Conservation (phyloP, 768 basidiomycete genomes). For the Trametes elegans region DNA sequence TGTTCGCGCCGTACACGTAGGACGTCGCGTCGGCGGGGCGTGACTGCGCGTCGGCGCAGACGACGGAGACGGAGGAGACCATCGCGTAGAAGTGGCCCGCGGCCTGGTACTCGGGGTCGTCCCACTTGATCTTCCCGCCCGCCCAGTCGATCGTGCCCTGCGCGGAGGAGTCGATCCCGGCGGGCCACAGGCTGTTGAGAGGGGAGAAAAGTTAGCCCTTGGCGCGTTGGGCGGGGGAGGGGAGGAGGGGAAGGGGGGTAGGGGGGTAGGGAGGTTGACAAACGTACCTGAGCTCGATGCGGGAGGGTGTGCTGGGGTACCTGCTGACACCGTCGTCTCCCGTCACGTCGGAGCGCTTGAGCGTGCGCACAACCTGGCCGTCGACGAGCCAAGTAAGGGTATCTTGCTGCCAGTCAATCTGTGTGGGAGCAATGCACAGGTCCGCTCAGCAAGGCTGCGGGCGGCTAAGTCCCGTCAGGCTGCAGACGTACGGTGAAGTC, state of each 20-base stretch:
- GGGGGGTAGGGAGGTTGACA: background rate
- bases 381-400: constrained; percentile 67
- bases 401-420: constrained; percentile 83
- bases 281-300: constrained; percentile 73
- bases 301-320: constrained; percentile 77
- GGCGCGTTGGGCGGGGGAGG: background rate
- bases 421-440: background rate
- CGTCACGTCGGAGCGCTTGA: constrained; percentile 54
- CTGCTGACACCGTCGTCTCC: constrained; percentile 53
- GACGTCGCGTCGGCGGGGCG: constrained; percentile 50
- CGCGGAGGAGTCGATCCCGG: constrained; percentile 60
- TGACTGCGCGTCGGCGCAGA: constrained; percentile 53
- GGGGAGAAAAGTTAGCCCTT: too few species aligned
- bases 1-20: constrained; percentile 62
- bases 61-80: constrained; percentile 58
- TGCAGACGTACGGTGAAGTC: constrained; percentile 63
- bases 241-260: background rate
- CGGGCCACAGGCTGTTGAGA: constrained; percentile 80
- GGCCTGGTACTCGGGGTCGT: constrained; percentile 69
- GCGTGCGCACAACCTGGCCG: constrained; percentile 64
- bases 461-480: background rate
- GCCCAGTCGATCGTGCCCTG: constrained; percentile 77
- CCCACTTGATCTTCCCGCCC: constrained; percentile 81
- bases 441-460: background rate
- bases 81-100: constrained; percentile 74